Evolutionary conservation across 1,284 basidiomycete species (phyloP).

Genomic region (Pseudozyma sp.): DNA sequence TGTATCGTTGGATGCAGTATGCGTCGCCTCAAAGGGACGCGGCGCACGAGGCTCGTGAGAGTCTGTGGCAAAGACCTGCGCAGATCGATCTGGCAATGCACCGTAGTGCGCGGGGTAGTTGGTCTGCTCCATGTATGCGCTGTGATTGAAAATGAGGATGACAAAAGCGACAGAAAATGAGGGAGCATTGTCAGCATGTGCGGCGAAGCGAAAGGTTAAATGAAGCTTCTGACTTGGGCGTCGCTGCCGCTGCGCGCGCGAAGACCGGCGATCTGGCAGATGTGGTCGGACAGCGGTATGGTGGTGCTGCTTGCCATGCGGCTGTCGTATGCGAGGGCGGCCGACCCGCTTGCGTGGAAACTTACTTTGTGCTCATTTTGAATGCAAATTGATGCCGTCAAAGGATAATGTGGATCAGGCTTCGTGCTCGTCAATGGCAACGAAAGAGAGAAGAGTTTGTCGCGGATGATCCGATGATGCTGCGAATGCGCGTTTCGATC

Average conservation of each 20-base stretch:
- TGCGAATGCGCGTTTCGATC: too few species aligned
- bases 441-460: not conserved
- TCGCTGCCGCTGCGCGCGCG: too few species aligned
- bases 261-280: too few species aligned
- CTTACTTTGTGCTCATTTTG: conserved; percentile 48
- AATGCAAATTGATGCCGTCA: not conserved
- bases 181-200: not conserved
- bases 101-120: conserved; percentile 43
- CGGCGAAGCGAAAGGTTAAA: not conserved
- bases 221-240: too few species aligned
- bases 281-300: too few species aligned
- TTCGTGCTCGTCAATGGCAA: not conserved
- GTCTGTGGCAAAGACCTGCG: conserved; percentile 37
- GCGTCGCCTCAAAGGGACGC: conserved; percentile 42
- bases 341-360: not conserved
- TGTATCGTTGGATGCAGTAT: conserved; percentile 24
- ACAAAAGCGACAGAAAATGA: not conserved
- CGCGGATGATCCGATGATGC: too few species aligned
- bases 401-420: not conserved
- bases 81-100: conserved; percentile 37
- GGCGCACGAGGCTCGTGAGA: conserved; percentile 47
- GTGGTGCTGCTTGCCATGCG: too few species aligned
- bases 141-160: not conserved
- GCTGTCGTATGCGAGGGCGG: too few species aligned
- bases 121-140: conserved; percentile 49